Base-by-base conservation (phyloP, 2,329 filamentous ascomycete species). In the Pochonia chlamydosporia region DNA sequence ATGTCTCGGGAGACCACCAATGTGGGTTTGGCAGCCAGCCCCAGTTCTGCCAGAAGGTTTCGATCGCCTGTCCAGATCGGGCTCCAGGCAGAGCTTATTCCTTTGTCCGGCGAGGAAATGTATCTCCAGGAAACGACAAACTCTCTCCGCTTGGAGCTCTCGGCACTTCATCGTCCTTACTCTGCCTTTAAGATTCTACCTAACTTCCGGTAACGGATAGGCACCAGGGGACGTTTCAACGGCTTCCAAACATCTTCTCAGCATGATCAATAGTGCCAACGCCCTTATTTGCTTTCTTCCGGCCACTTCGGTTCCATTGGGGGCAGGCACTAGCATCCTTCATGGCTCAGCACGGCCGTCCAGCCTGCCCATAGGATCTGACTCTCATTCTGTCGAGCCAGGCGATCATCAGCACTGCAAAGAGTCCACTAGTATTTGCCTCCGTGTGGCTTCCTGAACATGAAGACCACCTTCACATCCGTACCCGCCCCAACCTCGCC, bases 401-500 rank as follows among this genome's bases (percentile, higher is more conserved):
- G 35, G 5, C 18, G 20, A 23, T 23, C n/a, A 7, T 39, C 20
- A 23, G 18, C 14, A 39, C 18, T 18, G 18, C 18, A 39, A n/a
- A n/a, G 37, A 31, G 42, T 33, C 48, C 48, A 42, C 47, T 16
- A 47, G 30, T n/a, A 28, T 21, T 26, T 50, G 48, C 30, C 44
- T 43, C 41, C 41, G 24, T 47, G 45, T 50, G 44, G 44, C 45
- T 47, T 47, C 39, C 31, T 44, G 26, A 16, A 25, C 39, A 47
- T 44, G 18, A 44, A 35, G 26, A 44, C 23, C 30, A 36, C 30
- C 36, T 47, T 31, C 41, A 41, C 36, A 37, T 24, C 36, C 36
- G 36, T 47, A 42, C 41, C 48, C 44, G 45, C 44, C 52, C 58
- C 59, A 63, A 53, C 60, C 63, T 63, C 60, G 44, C 54, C 52